Base-by-base conservation (phyloP, 352 stramenopile species). In the Pythium coloratum region DNA sequence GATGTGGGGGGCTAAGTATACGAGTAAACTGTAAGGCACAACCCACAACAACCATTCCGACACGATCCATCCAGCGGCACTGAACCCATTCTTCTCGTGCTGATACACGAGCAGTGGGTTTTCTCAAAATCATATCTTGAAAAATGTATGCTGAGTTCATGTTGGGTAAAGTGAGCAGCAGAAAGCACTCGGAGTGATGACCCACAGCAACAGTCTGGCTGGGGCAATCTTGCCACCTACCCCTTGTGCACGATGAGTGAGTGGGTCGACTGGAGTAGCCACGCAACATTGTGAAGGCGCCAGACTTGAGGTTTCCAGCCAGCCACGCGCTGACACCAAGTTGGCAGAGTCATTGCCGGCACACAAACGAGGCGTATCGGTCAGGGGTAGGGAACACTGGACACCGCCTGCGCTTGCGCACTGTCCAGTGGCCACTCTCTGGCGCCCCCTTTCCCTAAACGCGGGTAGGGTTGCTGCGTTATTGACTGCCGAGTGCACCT, bases 391-490 rank as follows among this genome's bases (percentile, higher is more conserved):
- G 66, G 51, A 6, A 64, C 2, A 38, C 2, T 20, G 36, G 38
- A 57, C 34, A 32, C 42, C 34, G 55, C 46, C 26, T 32, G 36
- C 24, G 33, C 47, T 64, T 60, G 56, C 32, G 6, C 64, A 50
- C 55, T 64, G 55, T 70, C 46, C 49, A 20, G 24, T 57, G 66
- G 55, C 66, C 59, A 64, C 66, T 66, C 66, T 67, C 66, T 72
- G 53, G 33, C 57, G 38, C 44, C 58, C 55, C 56, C 51, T 63
- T 71, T 66, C 58, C 32, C 57, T 26, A 34, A 18, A 32, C 50
- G 26, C 26, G 56, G 30, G 18, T 64, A 64, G 56, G 64, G 64
- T 33, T 60, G 36, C 36, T 40, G 47, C 55, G 26, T 26, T 26
- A 62, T 68, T 62, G 62, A 62, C 60, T 53, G 60, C 50, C 49